Evolutionary conservation across 495 filamentous ascomycete genomes (phyloP).

Genomic region (Lophium mytilinum): DNA sequence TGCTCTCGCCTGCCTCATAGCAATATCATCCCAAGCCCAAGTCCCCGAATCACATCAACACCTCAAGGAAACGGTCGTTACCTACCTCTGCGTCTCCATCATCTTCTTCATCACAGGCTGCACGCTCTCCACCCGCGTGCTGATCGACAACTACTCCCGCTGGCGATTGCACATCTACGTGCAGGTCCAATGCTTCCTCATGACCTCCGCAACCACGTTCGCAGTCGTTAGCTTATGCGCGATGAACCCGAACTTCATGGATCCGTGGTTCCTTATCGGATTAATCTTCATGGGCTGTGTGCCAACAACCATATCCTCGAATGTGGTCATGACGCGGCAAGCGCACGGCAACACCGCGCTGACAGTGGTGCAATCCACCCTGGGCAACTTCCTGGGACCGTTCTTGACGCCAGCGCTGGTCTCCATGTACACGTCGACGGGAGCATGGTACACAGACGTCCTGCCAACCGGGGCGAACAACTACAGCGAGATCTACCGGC

Average conservation of each 20-base stretch:
- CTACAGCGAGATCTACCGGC: slow-evolving; percentile 30
- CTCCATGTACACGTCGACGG: slow-evolving; percentile 33
- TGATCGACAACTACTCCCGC: slow-evolving; percentile 33
- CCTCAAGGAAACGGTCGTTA: slow-evolving; percentile 30
- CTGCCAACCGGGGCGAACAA: slow-evolving; percentile 24
- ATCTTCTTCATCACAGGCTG: slow-evolving; percentile 41
- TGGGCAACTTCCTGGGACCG: slow-evolving; percentile 38
- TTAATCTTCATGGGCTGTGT: slow-evolving; percentile 35
- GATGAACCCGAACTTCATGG: slow-evolving; percentile 35
- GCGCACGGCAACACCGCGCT: slow-evolving; percentile 37
- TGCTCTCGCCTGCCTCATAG: slow-evolving; percentile 29
- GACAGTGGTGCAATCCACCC: slow-evolving; percentile 37
- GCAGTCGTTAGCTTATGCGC: slow-evolving; percentile 34
- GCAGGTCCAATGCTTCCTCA: slow-evolving; percentile 37
- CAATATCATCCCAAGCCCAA: slow-evolving; percentile 37
- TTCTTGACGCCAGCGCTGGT: slow-evolving; percentile 37
- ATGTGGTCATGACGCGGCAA: slow-evolving; percentile 39
- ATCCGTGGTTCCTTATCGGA: slow-evolving; percentile 37
- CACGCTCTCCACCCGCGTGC: slow-evolving; percentile 32
- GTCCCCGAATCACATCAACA: slow-evolving; percentile 31
- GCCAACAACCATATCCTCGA: slow-evolving; percentile 37
- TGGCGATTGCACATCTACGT: slow-evolving; percentile 38
- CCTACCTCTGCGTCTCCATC: slow-evolving; percentile 34
- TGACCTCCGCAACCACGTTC: slow-evolving; percentile 34
- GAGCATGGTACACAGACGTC: slow-evolving; percentile 37